Evolutionary conservation across 2,329 filamentous ascomycete species (phyloP).

Genomic region (Harringtonia aguacate): DNA sequence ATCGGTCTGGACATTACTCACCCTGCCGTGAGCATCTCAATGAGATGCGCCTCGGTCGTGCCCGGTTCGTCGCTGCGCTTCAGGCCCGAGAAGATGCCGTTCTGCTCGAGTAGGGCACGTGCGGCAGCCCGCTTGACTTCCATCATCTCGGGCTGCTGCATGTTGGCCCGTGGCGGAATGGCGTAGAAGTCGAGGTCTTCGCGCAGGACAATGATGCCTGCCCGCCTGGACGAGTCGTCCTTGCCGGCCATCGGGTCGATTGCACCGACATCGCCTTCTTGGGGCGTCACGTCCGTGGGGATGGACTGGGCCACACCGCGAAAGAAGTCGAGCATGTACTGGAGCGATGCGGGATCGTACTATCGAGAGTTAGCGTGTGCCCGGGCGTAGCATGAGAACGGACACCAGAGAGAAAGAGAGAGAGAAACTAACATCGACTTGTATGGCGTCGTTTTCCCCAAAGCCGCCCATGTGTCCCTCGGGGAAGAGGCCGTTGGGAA

Average conservation of each 20-base stretch:
- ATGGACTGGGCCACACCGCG: slow-evolving; percentile 95
- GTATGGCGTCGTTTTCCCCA: slow-evolving; percentile 86
- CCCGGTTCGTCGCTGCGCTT: slow-evolving; percentile 92
- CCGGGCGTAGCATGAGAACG: neutral
- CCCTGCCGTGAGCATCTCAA: slow-evolving; percentile 99
- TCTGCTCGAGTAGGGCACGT: slow-evolving; percentile 73
- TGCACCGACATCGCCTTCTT: slow-evolving; percentile 53
- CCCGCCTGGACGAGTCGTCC: slow-evolving; percentile 77
- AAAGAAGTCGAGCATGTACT: slow-evolving; percentile 99
- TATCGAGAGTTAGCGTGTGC: slow-evolving; percentile 28
- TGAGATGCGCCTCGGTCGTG: slow-evolving; percentile 94
- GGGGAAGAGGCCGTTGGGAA: slow-evolving; percentile 94
- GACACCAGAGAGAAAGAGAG: neutral
- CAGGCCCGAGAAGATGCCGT: slow-evolving; percentile 91
- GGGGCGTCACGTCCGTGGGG: slow-evolving; percentile 54
- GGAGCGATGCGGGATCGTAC: slow-evolving; percentile 93
- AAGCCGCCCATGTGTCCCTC: slow-evolving; percentile 93
- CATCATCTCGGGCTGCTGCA: slow-evolving; percentile 84
- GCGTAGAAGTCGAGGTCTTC: slow-evolving; percentile 97
- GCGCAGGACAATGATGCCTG: slow-evolving; percentile 91
- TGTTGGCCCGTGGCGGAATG: slow-evolving; percentile 78
- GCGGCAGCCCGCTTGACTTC: slow-evolving; percentile 91
- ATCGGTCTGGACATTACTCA: too few species aligned
- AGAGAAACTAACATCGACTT: slow-evolving; percentile 65
- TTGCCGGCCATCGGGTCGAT: slow-evolving; percentile 62